Evolutionary conservation across 495 filamentous ascomycete species (phyloP).

Genomic region (Penicillium canariense): DNA sequence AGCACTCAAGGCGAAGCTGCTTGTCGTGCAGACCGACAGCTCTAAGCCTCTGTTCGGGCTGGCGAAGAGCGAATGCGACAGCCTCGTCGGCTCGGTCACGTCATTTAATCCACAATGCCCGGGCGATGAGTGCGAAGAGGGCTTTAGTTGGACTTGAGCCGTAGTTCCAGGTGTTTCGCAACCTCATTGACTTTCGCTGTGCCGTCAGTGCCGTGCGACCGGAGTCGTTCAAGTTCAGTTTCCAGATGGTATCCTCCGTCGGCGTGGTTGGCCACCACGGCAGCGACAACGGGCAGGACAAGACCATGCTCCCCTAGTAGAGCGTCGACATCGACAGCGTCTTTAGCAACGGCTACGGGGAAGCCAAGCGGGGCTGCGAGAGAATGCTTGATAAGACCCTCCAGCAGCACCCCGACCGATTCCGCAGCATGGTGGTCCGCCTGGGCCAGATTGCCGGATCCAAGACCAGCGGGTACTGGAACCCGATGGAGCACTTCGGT

Average conservation of each 20-base stretch:
- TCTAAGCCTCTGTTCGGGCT: constrained; percentile 47
- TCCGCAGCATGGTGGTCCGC: constrained; percentile 28
- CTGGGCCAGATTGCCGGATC: constrained; percentile 53
- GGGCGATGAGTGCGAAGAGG: constrained; percentile 39
- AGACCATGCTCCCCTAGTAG: constrained; percentile 22
- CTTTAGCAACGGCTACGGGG: constrained; percentile 40
- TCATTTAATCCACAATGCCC: constrained; percentile 41
- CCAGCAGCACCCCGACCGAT: constrained; percentile 3
- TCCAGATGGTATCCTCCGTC: constrained; percentile 55
- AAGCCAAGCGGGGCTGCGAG: constrained; percentile 50
- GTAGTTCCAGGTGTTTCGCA: constrained; percentile 30
- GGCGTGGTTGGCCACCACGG: constrained; percentile 44
- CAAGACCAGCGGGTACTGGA: constrained; percentile 52
- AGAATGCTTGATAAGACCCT: constrained; percentile 37
- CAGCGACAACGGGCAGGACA: constrained; percentile 24
- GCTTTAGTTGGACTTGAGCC: constrained; percentile 27
- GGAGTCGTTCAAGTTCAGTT: background rate
- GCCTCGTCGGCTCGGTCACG: constrained; percentile 22
- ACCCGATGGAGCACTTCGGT: constrained; percentile 47
- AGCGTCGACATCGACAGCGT: constrained; percentile 9
- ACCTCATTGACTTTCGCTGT: constrained; percentile 38
- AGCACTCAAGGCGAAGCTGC: constrained; percentile 27
- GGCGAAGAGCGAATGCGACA: background rate
- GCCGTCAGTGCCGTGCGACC: constrained; percentile 24
- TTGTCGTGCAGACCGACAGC: constrained; percentile 35